Conservation (phyloP, 345 rosid genomes). For the Eucalyptus marginata region DNA sequence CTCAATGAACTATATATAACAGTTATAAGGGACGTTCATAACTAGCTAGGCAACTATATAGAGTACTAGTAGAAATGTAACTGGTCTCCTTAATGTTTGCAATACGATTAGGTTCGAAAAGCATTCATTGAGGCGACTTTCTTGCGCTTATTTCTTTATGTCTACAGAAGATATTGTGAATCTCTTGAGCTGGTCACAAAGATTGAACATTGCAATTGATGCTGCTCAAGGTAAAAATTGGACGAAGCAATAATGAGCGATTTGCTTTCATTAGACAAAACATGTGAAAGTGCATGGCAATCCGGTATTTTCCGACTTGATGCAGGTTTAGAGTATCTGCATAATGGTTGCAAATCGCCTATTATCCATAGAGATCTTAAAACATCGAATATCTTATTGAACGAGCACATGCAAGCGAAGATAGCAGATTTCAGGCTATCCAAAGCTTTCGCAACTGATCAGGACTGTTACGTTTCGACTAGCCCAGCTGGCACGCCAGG, state of each 20-base stretch:
- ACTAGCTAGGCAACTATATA: neutral
- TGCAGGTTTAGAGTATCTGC: too few species aligned
- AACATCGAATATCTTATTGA: too few species aligned
- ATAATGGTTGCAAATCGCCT: too few species aligned
- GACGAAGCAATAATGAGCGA: neutral
- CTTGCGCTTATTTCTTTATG: neutral
- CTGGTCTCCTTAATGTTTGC: neutral
- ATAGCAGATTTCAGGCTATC: too few species aligned
- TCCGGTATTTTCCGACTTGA: neutral
- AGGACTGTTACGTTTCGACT: too few species aligned
- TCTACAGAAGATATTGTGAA: neutral
- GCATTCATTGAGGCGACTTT: neutral
- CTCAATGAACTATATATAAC: neutral
- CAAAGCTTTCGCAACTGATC: too few species aligned
- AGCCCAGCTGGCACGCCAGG: too few species aligned
- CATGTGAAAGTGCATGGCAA: neutral
- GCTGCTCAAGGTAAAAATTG: neutral
- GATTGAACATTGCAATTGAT: neutral
- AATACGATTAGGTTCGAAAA: neutral
- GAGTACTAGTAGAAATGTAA: neutral
- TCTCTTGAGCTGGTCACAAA: neutral
- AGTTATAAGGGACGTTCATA: neutral
- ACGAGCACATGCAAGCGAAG: too few species aligned
- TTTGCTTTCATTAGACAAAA: neutral
- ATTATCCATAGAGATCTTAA: too few species aligned